These are phyloP conservation scores for Annona cherimola DNA, from an alignment of 164 flowering plant genomes.

Conservation along the genomic window DNA sequence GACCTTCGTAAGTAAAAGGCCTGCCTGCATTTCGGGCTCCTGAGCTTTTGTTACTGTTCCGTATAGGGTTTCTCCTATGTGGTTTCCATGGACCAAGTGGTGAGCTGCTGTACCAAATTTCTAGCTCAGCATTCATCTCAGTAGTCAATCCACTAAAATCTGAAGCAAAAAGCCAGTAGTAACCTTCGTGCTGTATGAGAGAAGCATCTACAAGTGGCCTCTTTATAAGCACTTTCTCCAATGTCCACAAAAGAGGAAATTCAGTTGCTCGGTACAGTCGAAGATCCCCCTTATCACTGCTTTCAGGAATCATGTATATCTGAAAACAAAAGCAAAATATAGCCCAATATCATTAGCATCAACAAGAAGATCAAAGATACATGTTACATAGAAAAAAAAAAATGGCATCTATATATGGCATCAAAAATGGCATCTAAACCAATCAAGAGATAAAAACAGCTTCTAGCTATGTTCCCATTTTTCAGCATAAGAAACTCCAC, in stretches of 20 bases:
- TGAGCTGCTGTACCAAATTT: slow-evolving; percentile 68
- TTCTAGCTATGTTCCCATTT: too few species aligned
- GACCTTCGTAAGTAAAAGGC: slow-evolving; percentile 59
- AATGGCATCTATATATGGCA: not conserved
- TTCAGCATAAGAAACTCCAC: too few species aligned
- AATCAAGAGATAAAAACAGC: too few species aligned
- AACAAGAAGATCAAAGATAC: not conserved
- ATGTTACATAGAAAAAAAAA: not conserved
- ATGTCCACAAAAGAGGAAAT: slow-evolving; percentile 67
- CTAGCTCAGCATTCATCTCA: slow-evolving; percentile 64
- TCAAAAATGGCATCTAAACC: not conserved
- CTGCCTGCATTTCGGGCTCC: slow-evolving; percentile 88
- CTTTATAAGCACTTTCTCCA: slow-evolving; percentile 57
- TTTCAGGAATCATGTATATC: slow-evolving; percentile 91
- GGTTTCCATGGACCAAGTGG: slow-evolving; percentile 81
- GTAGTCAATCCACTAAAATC: slow-evolving; percentile 60
- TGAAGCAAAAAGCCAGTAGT: slow-evolving; percentile 77
- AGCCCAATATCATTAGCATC: slow-evolving; percentile 2
- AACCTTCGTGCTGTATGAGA: slow-evolving; percentile 40
- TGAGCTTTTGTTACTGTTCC: slow-evolving; percentile 35
- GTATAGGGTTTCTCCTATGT: slow-evolving; percentile 68
- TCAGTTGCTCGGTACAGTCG: slow-evolving; percentile 62
- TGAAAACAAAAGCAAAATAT: slow-evolving; percentile 18
- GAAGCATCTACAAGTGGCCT: slow-evolving; percentile 65
- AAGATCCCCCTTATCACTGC: slow-evolving; percentile 65